Evolutionary conservation across 495 filamentous ascomycete genomes (phyloP), one percentile per base, ranked within the genome.

Genomic region (Hypoxylon rickii): DNA sequence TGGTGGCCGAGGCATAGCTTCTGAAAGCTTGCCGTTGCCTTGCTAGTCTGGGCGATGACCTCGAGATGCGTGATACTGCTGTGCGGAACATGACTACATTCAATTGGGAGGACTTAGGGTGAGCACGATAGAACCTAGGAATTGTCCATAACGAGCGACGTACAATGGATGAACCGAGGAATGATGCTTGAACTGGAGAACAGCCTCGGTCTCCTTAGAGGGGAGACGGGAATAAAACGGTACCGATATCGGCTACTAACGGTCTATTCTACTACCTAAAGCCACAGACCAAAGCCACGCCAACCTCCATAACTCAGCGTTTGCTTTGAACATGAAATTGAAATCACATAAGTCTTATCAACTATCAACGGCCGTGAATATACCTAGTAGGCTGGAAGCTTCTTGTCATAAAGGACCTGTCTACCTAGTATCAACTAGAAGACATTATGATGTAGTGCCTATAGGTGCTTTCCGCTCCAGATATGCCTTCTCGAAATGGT

Each of bases 1-100:
- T 56, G 67, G 65, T 47, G 43, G 70, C 38, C 16, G 63, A 66
- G 20, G 73, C 71, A 67, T 73, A 75, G 42, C 61, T 58, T 65
- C 72, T 69, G 45, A 33, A 41, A 22, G 53, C 22, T n/a, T 52
- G 47, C 11, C 13, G 37, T 13, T 33, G 53, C 34, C 38, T 53
- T 26, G 33, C 8, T n/a, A 43, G 34, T 21, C 24, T 12, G 48
- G 53, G 38, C 19, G 53, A 49, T 49, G 53, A 48, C n/a, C 59
- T 53, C 17, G 52, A 45, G 13, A 42, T 34, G 31, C 63, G 63
- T 12, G 58, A 59, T 45, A 62, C 32, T 42, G 55, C 36, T 24
- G 59, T 45, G 34, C 66, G 63, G 17, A 66, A 48, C 66, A 69
- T 68, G 32, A 42, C 53, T 53, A 34, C 43, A 52, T 38, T 53